Percentiles rank a stretch among this genome's conserved stretches.
Conservation (phyloP, 2,329 filamentous ascomycete genomes). For the Exophiala xenobiotica region DNA sequence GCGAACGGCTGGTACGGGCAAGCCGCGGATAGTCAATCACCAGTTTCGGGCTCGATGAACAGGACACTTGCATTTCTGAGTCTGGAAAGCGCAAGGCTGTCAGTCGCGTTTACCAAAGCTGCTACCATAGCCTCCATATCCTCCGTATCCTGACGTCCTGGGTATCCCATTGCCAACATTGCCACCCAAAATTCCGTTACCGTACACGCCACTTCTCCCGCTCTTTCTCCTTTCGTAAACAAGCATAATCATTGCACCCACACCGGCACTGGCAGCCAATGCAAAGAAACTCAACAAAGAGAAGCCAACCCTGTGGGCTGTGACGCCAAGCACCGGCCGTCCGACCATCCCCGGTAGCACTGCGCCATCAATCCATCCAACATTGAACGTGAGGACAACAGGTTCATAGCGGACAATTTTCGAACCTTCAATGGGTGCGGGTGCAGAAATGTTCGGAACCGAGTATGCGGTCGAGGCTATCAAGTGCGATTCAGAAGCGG, state of each 20-base stretch:
- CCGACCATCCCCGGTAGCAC: slow-evolving; percentile 32
- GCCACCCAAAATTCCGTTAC: slow-evolving; percentile 27
- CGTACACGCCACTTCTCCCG: slow-evolving; percentile 25
- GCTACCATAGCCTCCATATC: slow-evolving; percentile 30
- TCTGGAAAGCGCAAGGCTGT: not conserved
- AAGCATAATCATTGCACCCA: slow-evolving; percentile 30
- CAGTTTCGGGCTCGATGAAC: too few species aligned
- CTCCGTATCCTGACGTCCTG: slow-evolving; percentile 29
- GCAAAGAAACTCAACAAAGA: slow-evolving; percentile 31
- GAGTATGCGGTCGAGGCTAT: slow-evolving; percentile 87
- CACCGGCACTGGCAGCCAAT: slow-evolving; percentile 29
- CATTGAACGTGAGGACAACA: slow-evolving; percentile 72
- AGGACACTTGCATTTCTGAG: not conserved
- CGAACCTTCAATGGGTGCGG: slow-evolving; percentile 50
- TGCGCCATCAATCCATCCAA: slow-evolving; percentile 65
- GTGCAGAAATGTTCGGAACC: slow-evolving; percentile 54
- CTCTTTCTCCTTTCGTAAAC: slow-evolving; percentile 31
- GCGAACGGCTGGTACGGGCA: too few species aligned
- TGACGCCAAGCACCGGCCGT: slow-evolving; percentile 26
- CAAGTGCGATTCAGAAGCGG: slow-evolving; percentile 64
- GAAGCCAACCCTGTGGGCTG: slow-evolving; percentile 30
- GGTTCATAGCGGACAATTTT: slow-evolving; percentile 85
- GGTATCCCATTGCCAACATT: slow-evolving; percentile 24
- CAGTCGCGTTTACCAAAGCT: slow-evolving; percentile 30
- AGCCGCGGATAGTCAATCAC: too few species aligned